A percentile compares a stretch with the other conserved stretches of the same genome.
Conservation (phyloP, 495 filamentous ascomycete genomes). For the Tuber calosporum region DNA sequence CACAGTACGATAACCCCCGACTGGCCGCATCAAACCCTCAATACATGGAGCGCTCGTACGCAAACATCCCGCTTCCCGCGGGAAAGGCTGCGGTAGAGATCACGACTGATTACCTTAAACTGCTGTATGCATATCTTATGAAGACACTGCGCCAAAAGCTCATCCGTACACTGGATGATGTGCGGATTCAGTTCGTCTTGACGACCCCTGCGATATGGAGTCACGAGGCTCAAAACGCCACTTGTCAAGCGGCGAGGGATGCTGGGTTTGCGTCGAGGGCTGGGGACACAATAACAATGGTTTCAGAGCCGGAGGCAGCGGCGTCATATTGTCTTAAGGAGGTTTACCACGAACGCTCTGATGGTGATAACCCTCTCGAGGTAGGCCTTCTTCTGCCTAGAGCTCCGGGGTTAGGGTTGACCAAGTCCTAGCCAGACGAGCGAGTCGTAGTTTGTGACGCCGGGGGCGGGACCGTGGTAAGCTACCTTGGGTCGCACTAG, state of each 20-base stretch:
- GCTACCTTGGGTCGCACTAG: constrained; percentile 8
- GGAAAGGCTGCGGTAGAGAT: constrained; percentile 9
- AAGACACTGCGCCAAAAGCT: neutral
- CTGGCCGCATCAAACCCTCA: constrained; percentile 10
- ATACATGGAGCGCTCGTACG: neutral
- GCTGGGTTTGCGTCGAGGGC: constrained; percentile 41
- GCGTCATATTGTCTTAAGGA: constrained; percentile 29
- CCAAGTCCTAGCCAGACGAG: constrained; percentile 20
- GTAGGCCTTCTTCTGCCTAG: neutral
- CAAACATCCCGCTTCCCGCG: constrained; percentile 12
- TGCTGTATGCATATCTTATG: constrained; percentile 23
- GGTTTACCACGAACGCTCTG: neutral
- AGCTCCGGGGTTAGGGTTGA: neutral
- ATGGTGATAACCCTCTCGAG: constrained; percentile 8
- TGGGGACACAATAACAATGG: constrained; percentile 36
- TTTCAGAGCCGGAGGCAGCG: constrained; percentile 44
- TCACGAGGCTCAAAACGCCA: constrained; percentile 41
- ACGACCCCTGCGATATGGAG: constrained; percentile 44
- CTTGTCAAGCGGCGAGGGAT: constrained; percentile 32
- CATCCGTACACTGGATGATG: constrained; percentile 18
- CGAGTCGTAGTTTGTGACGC: constrained; percentile 40
- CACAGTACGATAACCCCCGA: constrained; percentile 14
- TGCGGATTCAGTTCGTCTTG: constrained; percentile 42
- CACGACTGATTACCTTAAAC: constrained; percentile 14
- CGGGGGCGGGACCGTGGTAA: constrained; percentile 41